Evolutionary conservation across 169 alveolate genomes (phyloP), one percentile per base, ranked within the genome.

Genomic region (Plasmodium coatneyi): DNA sequence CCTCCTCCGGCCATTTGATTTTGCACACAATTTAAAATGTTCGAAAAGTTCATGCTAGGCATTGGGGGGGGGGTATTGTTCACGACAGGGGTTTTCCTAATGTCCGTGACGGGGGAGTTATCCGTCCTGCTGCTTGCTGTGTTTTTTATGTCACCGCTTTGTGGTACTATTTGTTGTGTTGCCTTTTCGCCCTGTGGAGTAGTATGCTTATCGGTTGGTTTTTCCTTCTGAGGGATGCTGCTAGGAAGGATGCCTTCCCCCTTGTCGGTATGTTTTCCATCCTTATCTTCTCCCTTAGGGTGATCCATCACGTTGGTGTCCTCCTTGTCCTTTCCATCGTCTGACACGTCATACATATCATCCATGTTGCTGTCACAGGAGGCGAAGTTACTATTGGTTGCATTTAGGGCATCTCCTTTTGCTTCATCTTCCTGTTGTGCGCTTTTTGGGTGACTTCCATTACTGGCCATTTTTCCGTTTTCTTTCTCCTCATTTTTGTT

Each of bases 291-390:
- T 6, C 14, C 56, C 52, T 52, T 41, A 5, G 49, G 32, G 1
- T 14, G 32, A 6, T 12, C 16, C 70, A 22, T 66, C 76, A 66
- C 10, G 41, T 66, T 66, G 30, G 39, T 1, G 41, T 0, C 76
- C 36, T 70, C 74, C 25, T 41, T 74, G 6, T 86, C 93, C 28
- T 76, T 86, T 86, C 79, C 93, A 9, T 86, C 93, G 3, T 86
- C 86, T 2, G 93, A 86, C 10, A 54, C 22, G 10, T 74, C 93
- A 41, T 84, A 84, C 79, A 84, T 84, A 39, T 84, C 93, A 52
- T 86, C 86, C 43, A 74, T 86, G 60, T 86, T 86, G 28, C 84
- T 86, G 16, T 86, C 93, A 76, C 80, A 86, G 16, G 56, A 74
- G 41, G 70, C 79, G 14, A 86, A 86, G 66, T 74, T 74, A 28